Conservation (phyloP, 2,329 filamentous ascomycete species). For the Microcyclosporella mali region DNA sequence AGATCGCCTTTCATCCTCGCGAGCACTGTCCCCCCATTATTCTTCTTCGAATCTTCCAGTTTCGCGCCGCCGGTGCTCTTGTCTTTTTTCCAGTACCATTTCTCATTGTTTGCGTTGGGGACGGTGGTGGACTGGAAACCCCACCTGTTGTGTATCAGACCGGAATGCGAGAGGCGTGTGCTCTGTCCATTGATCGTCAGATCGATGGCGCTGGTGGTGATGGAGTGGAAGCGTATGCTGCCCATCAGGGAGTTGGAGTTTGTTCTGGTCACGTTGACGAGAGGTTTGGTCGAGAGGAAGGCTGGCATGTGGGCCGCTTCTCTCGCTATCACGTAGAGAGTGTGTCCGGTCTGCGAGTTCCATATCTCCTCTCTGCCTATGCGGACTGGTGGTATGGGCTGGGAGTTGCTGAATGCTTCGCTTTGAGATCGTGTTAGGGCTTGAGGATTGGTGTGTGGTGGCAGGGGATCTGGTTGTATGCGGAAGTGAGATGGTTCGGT, state of each 20-base stretch:
- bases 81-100: conserved; percentile 20
- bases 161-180: conserved; percentile 12
- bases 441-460: conserved; percentile 21
- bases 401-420: conserved; percentile 12
- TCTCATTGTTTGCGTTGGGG: conserved; percentile 5
- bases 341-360: conserved; percentile 9
- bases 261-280: conserved; percentile 14
- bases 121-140: conserved; percentile 12
- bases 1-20: conserved; percentile 20
- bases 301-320: conserved; percentile 17
- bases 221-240: conserved; percentile 17
- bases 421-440: conserved; percentile 16
- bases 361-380: conserved; percentile 16
- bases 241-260: conserved; percentile 11
- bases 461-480: conserved; percentile 19
- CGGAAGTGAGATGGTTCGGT: conserved; percentile 2
- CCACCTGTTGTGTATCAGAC: conserved; percentile 18
- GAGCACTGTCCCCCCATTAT: conserved; percentile 9
- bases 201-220: conserved; percentile 15
- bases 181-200: conserved; percentile 13
- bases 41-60: conserved; percentile 18
- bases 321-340: conserved; percentile 14
- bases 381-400: conserved; percentile 13
- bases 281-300: conserved; percentile 17
- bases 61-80: conserved; percentile 11